Base-by-base conservation (phyloP, 768 basidiomycete genomes). In the Kwoniella heveanensis region DNA sequence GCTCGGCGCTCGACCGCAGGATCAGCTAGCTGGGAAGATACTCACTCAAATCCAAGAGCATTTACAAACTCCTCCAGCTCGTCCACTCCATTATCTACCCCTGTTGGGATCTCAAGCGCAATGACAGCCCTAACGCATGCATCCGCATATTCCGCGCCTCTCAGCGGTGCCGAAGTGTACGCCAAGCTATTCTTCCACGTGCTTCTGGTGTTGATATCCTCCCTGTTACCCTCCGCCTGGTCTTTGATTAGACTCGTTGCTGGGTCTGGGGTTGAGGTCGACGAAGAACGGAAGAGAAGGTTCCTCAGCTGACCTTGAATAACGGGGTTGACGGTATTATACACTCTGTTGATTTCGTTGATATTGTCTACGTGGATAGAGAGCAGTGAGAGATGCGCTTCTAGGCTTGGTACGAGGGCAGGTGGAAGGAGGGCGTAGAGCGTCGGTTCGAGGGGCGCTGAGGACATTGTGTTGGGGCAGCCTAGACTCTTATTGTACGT, bases 351-450 rank as follows among this genome's bases (percentile, higher is more conserved):
- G 19, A 44, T 13, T 52, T 57, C 30, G 25, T 60, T 17, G 22
- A 67, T 66, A n/a, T 48, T 56, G 37, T 68, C 56, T 22, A 65
- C 50, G 30, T 73, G 70, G 27, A 76, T 54, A 7, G 70, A 37
- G 17, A 49, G 52, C 0, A 76, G 69, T 1, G 74, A 76, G 19
- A 76, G 57, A 30, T 62, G 68, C 26, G 70, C 57, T 25, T 66
- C 9, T 12, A 68, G 27, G 30, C 27, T 24, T 24, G 49, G 26
- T 27, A 64, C 49, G 24, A 61, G 32, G 12, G 56, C 50, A 5
- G 70, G 29, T 0, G 74, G 68, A n/a, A 72, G 64, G 52, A 76
- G 57, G 19, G 74, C 59, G 47, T 71, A 71, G 22, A 76, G 54
- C 22, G 70, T 59, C 5, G 74, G 72, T 24, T 69, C 36, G 48